Conservation (phyloP, 768 basidiomycete genomes). For the Cantharellus cinnabarinus region DNA sequence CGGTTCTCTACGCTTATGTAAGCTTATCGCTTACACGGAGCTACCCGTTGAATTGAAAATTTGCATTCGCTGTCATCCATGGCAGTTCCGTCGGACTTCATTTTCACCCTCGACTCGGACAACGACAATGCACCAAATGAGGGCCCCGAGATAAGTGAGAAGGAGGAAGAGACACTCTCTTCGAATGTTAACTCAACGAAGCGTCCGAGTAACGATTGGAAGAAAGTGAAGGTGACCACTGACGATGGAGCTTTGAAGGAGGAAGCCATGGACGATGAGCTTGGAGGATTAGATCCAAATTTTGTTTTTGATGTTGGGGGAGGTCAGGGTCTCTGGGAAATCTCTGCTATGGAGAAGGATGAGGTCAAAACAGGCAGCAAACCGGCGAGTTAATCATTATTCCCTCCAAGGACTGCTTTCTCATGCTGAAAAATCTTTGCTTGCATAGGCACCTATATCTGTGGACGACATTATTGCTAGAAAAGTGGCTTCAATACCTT, state of each 20-base stretch:
- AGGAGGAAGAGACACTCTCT: constrained; percentile 1
- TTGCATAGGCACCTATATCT: constrained; percentile 46
- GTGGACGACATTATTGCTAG: constrained; percentile 80
- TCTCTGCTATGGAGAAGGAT: constrained; percentile 25
- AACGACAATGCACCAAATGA: constrained; percentile 26
- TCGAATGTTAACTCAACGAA: constrained; percentile 7
- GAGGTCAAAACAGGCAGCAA: constrained; percentile 40
- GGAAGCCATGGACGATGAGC: constrained; percentile 21
- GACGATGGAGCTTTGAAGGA: constrained; percentile 24
- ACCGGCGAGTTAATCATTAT: constrained; percentile 26
- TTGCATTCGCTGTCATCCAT: too few relatives aligned
- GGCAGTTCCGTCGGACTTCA: constrained; percentile 30
- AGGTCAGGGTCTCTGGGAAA: constrained; percentile 45
- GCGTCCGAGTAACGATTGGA: constrained; percentile 9
- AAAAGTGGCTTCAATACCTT: constrained; percentile 10
- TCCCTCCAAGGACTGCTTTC: neutral
- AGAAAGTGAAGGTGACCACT: constrained; percentile 1
- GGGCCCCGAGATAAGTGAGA: neutral
- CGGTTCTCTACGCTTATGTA: too few relatives aligned
- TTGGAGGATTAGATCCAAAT: constrained; percentile 51
- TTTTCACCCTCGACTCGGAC: constrained; percentile 74
- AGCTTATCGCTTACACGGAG: too few relatives aligned
- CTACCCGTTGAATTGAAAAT: too few relatives aligned
- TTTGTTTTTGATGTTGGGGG: constrained; percentile 66
- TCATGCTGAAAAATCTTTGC: neutral